A percentile compares a stretch with the other conserved stretches of the same genome.
These are phyloP conservation scores for Citrus cavaleriei DNA, from an alignment of 345 rosid genomes.

Conservation along the genomic window DNA sequence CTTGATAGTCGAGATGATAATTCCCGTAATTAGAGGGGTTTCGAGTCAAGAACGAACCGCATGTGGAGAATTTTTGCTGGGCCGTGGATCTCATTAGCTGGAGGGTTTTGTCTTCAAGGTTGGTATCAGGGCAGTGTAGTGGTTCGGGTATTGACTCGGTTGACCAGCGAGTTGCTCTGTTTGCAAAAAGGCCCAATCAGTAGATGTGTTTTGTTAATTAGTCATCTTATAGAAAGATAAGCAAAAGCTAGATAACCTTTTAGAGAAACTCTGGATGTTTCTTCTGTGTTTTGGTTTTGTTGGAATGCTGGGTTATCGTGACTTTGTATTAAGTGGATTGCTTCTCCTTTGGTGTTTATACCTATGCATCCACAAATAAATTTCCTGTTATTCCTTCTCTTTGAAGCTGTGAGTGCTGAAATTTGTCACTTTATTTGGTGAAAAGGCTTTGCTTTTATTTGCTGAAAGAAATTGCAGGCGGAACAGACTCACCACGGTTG, in stretches of 20 bases:
- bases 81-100: background rate
- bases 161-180: slow-evolving; percentile 9
- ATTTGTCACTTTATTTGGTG: no score
- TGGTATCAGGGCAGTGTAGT: slow-evolving; percentile 5
- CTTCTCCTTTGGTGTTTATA: background rate
- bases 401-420: no score
- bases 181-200: background rate
- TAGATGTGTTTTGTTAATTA: background rate
- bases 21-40: slow-evolving; percentile 6
- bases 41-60: slow-evolving; percentile 50
- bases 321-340: background rate
- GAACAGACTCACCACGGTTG: no score
- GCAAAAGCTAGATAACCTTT: background rate
- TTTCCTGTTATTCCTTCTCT: no score
- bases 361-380: background rate
- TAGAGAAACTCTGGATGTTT: background rate
- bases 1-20: background rate
- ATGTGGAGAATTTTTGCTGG: background rate
- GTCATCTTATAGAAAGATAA: background rate
- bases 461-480: no score
- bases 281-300: background rate
- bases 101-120: background rate
- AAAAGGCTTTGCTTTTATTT: no score
- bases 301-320: background rate
- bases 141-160: slow-evolving; percentile 47